These are phyloP conservation scores for Puccinia novopanici DNA, from an alignment of 1,284 basidiomycete genomes.

Conservation along the genomic window DNA sequence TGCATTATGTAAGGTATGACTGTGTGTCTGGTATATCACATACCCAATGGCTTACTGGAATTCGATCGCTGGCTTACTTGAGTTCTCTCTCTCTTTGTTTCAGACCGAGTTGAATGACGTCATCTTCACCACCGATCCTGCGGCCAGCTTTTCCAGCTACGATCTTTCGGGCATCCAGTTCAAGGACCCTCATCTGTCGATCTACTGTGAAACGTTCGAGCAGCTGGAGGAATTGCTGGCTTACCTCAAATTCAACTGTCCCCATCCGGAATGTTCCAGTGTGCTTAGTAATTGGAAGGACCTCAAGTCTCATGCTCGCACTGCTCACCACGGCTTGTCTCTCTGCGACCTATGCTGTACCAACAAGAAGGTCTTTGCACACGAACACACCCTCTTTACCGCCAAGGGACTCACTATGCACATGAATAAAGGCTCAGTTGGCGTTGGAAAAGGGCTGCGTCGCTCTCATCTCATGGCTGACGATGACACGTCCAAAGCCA, in stretches of 20 bases:
- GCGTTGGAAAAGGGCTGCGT: conserved; percentile 61
- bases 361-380: conserved; percentile 90
- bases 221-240: conserved; percentile 88
- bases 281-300: conserved; percentile 85
- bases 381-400: conserved; percentile 87
- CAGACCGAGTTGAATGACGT: conserved; percentile 45
- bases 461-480: conserved; percentile 60
- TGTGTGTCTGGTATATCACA: not conserved
- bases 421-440: conserved; percentile 62
- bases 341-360: conserved; percentile 88
- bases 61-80: not conserved
- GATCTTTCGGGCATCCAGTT: conserved; percentile 34
- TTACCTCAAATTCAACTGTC: conserved; percentile 70
- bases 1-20: conserved; percentile 89
- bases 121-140: conserved; percentile 33
- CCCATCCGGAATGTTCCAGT: conserved; percentile 68
- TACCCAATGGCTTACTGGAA: not conserved
- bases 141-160: conserved; percentile 4
- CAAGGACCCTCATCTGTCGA: conserved; percentile 50
- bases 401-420: conserved; percentile 72
- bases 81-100: not conserved
- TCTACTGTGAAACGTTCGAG: conserved; percentile 40
- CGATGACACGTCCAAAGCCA: not conserved
- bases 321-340: conserved; percentile 70
- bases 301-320: conserved; percentile 76